Percentiles rank a stretch among this genome's conserved stretches.
phyloP scores from a whole-genome alignment of 148 eudicot species.

The Agrostemma githago region DNA sequence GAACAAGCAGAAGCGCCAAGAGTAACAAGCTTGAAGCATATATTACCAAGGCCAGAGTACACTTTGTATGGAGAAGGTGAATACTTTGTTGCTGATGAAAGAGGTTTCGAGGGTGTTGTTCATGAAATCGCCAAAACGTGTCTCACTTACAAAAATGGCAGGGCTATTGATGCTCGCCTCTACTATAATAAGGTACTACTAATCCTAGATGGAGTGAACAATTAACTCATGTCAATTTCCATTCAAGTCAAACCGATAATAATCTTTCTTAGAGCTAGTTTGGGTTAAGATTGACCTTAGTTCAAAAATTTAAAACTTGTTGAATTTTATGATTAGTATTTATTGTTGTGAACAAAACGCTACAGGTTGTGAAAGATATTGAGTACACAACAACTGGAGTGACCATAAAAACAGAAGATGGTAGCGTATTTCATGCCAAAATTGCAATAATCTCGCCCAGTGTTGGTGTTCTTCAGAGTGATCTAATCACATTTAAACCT shows the following conservation, averaged over 20 bases:
- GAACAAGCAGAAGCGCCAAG: constrained; percentile 30
- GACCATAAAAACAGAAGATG: constrained; percentile 25
- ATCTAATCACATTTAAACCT: constrained; percentile 28
- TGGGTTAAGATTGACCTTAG: no score
- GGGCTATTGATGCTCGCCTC: constrained; percentile 19
- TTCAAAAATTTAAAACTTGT: no score
- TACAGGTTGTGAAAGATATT: constrained; percentile 26
- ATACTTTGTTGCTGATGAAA: constrained; percentile 29
- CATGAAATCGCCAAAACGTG: constrained; percentile 29
- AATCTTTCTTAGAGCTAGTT: neutral
- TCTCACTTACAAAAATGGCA: constrained; percentile 18
- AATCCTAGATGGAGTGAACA: neutral
- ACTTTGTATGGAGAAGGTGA: constrained; percentile 21
- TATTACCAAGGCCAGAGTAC: constrained; percentile 21
- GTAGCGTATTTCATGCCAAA: constrained; percentile 18
- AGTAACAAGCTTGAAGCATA: constrained; percentile 33
- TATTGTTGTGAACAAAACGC: no score
- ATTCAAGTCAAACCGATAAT: neutral
- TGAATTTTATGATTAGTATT: no score
- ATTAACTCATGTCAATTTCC: no score
- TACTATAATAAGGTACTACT: constrained; percentile 24
- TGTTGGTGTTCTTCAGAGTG: constrained; percentile 33
- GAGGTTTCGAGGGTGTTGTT: constrained; percentile 36
- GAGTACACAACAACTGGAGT: constrained; percentile 16
- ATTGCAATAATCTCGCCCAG: constrained; percentile 27